Conservation (phyloP, 495 filamentous ascomycete genomes). For the Aspergillus funiculosus region DNA sequence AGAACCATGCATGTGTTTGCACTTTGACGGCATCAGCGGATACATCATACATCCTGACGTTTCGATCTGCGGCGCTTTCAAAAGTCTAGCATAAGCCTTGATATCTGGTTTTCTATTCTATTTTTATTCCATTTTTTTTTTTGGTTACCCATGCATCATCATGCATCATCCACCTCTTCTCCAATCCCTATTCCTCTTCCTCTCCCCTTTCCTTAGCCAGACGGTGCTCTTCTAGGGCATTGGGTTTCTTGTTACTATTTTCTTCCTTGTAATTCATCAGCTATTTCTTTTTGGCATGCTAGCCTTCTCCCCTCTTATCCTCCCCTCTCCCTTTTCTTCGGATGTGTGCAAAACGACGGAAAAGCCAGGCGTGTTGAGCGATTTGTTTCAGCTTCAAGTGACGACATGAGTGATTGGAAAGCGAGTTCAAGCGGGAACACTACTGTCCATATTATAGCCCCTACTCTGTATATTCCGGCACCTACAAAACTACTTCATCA, state of each 20-base stretch:
- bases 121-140: constrained; percentile 3
- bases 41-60: constrained; percentile 12
- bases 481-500: too few relatives aligned
- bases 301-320: constrained; percentile 1
- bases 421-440: background rate
- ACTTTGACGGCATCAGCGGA: constrained; percentile 16
- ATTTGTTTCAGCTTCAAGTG: constrained; percentile 15
- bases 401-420: constrained; percentile 19
- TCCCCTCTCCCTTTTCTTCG: constrained; percentile 2
- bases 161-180: background rate
- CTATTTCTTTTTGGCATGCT: constrained; percentile 4
- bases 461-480: too few relatives aligned
- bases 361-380: constrained; percentile 16
- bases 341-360: constrained; percentile 5
- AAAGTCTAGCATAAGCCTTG: constrained; percentile 13
- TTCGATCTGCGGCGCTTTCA: constrained; percentile 9
- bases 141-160: constrained; percentile 7
- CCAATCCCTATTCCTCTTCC: background rate
- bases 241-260: constrained; percentile 14
- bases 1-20: constrained; percentile 14
- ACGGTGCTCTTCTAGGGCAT: too few relatives aligned
- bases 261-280: constrained; percentile 16
- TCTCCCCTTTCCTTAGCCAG: too few relatives aligned
- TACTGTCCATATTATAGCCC: too few relatives aligned
- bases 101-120: constrained; percentile 6